Conservation (phyloP, 129 eudicot species). For the Flaveria brownii region DNA sequence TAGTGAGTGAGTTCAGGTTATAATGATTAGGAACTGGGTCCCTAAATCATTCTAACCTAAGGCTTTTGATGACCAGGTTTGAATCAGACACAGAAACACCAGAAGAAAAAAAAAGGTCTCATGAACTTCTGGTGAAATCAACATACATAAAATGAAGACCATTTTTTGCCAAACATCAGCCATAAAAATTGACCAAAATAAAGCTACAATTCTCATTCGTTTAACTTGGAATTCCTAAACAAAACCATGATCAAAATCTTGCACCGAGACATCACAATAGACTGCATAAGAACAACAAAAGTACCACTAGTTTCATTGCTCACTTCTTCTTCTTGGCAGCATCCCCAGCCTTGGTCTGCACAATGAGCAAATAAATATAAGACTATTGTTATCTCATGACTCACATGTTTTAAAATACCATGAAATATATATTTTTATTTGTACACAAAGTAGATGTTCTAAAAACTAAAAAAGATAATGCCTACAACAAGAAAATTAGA, state of each 20-base stretch:
- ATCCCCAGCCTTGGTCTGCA: slow-evolving; percentile 45
- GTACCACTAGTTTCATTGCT: not conserved
- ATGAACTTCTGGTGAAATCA: not conserved
- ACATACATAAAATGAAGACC: not conserved
- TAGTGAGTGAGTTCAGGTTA: no score
- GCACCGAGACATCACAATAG: slow-evolving; percentile 14
- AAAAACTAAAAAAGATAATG: no score
- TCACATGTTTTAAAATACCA: not conserved
- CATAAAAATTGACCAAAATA: not conserved
- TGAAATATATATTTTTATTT: not conserved
- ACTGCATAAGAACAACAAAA: not conserved
- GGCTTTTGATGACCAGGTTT: not conserved
- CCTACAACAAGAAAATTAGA: not conserved
- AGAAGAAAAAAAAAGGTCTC: not conserved
- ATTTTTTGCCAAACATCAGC: not conserved
- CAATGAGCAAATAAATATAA: not conserved
- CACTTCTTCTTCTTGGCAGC: slow-evolving; percentile 49
- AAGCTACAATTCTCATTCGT: not conserved
- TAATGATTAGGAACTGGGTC: not conserved
- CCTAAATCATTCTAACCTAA: not conserved
- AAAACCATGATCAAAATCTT: slow-evolving; percentile 17
- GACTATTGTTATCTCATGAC: not conserved
- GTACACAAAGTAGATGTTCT: not conserved
- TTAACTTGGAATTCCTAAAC: not conserved
- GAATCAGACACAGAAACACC: not conserved